These are phyloP conservation scores for Cylindrotheca fusiformis DNA, from an alignment of 108 stramenopile genomes.

Conservation along the genomic window DNA sequence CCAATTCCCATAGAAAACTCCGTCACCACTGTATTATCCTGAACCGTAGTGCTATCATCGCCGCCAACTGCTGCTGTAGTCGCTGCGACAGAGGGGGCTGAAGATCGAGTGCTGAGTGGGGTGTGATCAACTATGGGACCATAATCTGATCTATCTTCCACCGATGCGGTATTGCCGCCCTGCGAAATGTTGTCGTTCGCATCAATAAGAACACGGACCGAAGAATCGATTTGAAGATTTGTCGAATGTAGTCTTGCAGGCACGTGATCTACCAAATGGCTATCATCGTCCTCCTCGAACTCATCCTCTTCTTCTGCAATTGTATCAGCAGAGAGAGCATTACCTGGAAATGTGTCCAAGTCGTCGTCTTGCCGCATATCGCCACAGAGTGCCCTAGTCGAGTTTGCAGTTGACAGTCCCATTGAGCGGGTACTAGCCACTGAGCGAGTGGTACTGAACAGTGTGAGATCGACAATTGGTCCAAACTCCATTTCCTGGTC, in stretches of 20 bases:
- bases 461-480: conserved; percentile 41
- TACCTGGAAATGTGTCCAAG: background rate
- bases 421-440: conserved; percentile 7
- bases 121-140: conserved; percentile 29
- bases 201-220: background rate
- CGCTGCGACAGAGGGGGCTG: background rate
- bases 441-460: conserved; percentile 4
- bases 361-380: background rate
- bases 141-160: background rate
- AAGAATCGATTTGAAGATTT: background rate
- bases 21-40: too few species aligned
- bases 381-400: background rate
- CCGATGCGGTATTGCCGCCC: background rate
- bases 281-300: background rate
- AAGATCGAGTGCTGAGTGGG: conserved; percentile 4
- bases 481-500: conserved; percentile 25
- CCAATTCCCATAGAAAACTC: too few species aligned
- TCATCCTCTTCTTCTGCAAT: background rate
- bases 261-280: conserved; percentile 34
- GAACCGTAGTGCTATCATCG: background rate
- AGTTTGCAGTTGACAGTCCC: background rate
- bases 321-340: background rate
- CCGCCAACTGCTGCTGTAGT: too few species aligned
- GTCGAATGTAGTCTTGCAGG: background rate
- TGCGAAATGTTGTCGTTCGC: background rate